Evolutionary conservation across 2,329 filamentous ascomycete species (phyloP).

Genomic region (Achaetomium macrosporum): DNA sequence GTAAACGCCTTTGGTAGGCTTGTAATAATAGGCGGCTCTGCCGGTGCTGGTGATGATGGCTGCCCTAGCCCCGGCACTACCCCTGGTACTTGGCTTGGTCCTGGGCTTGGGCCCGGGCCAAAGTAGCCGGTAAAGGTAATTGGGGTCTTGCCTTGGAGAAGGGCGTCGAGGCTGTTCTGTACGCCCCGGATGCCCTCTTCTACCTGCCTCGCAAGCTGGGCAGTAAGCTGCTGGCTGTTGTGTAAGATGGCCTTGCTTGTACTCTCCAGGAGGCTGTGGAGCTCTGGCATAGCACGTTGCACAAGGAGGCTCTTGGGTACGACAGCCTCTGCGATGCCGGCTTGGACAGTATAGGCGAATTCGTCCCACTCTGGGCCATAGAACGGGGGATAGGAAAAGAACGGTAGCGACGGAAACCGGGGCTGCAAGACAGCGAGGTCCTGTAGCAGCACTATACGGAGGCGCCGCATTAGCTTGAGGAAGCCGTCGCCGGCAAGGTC

Average conservation of each 20-base stretch:
- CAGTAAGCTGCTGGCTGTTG: background rate
- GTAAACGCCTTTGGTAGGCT: background rate
- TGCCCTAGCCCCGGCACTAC: background rate
- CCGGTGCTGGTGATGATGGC: background rate
- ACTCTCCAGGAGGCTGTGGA: background rate
- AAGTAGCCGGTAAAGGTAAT: background rate
- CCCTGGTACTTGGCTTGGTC: background rate
- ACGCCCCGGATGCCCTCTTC: background rate
- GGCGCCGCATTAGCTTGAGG: background rate
- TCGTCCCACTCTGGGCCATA: background rate
- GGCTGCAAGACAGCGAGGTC: constrained; percentile 1
- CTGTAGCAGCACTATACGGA: background rate
- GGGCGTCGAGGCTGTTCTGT: background rate
- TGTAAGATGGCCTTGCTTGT: background rate
- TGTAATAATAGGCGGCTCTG: background rate
- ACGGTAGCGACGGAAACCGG: background rate
- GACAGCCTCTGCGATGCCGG: background rate
- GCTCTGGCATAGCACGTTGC: background rate
- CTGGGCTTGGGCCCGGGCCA: background rate
- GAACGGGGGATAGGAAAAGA: background rate
- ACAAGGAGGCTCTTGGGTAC: background rate
- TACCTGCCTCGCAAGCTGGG: background rate
- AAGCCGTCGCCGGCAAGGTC: constrained; percentile 1
- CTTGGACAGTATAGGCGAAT: background rate
- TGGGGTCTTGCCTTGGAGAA: background rate